A percentile compares a stretch with the other conserved stretches of the same genome.
Conservation (phyloP, 2,329 filamentous ascomycete genomes). For the Pseudocercospora cruenta region DNA sequence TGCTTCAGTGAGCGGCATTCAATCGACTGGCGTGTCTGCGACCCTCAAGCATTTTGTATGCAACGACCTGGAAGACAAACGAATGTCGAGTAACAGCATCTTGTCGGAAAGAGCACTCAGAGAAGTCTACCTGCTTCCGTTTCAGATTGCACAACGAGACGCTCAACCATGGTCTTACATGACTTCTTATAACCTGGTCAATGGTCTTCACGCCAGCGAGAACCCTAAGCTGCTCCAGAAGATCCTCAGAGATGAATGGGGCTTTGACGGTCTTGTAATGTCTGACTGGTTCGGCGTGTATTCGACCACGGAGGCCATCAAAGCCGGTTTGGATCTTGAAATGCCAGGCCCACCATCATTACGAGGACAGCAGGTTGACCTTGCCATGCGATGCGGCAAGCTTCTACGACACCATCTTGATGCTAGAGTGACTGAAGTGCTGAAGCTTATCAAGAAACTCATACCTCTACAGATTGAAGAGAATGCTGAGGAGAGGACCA, state of each 20-base stretch:
- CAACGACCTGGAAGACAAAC: conserved; percentile 74
- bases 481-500: conserved; percentile 34
- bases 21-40: conserved; percentile 73
- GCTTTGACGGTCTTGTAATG: conserved; percentile 61
- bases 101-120: conserved; percentile 67
- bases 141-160: conserved; percentile 73
- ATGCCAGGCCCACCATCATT: conserved; percentile 77
- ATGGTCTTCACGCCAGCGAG: conserved; percentile 69
- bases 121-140: conserved; percentile 74
- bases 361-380: conserved; percentile 38
- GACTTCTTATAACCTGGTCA: conserved; percentile 75
- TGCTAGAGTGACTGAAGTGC: conserved; percentile 61
- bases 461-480: conserved; percentile 34
- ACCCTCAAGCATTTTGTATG: conserved; percentile 78
- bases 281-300: conserved; percentile 82
- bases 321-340: conserved; percentile 78
- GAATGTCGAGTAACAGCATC: conserved; percentile 66
- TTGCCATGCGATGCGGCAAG: conserved; percentile 35
- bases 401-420: conserved; percentile 50
- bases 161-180: conserved; percentile 71
- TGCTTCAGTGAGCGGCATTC: conserved; percentile 63
- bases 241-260: conserved; percentile 72
- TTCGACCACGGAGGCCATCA: conserved; percentile 66
- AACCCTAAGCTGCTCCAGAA: conserved; percentile 68
- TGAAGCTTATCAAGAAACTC: conserved; percentile 58